Evolutionary conservation across 208 protist genomes (phyloP).

Genomic region (Strigomonas culicis): DNA sequence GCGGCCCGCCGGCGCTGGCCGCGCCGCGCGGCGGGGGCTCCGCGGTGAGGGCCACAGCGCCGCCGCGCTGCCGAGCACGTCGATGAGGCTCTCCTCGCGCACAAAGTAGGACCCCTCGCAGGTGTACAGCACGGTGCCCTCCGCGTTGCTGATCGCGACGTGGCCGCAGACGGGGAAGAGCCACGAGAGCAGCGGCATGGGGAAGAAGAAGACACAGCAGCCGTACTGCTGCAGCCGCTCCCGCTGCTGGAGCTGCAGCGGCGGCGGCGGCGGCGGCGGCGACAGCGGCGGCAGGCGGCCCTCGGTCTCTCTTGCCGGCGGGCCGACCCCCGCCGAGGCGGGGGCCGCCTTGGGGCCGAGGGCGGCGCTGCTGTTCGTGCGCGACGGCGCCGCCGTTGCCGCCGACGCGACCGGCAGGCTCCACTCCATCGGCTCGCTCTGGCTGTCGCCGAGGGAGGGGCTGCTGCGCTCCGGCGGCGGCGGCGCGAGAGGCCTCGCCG

Average conservation of each 20-base stretch:
- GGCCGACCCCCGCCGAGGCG: background rate
- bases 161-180: constrained; percentile 77
- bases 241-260: background rate
- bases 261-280: background rate
- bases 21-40: background rate
- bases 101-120: constrained; percentile 69
- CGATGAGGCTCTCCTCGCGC: constrained; percentile 45
- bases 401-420: background rate
- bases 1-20: background rate
- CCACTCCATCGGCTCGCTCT: background rate
- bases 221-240: constrained; percentile 48
- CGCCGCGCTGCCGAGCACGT: constrained; percentile 32
- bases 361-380: background rate
- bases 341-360: background rate
- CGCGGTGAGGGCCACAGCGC: constrained; percentile 20
- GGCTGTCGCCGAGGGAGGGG: background rate
- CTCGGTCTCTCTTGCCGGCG: background rate
- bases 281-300: background rate
- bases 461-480: too few species aligned
- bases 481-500: background rate
- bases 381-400: background rate
- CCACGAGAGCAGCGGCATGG: constrained; percentile 75
- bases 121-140: constrained; percentile 63
- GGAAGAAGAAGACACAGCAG: constrained; percentile 86
- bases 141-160: constrained; percentile 74